These are phyloP conservation scores for Nothomitra cinnamomea DNA, from an alignment of 2,329 filamentous ascomycete genomes.

Conservation along the genomic window DNA sequence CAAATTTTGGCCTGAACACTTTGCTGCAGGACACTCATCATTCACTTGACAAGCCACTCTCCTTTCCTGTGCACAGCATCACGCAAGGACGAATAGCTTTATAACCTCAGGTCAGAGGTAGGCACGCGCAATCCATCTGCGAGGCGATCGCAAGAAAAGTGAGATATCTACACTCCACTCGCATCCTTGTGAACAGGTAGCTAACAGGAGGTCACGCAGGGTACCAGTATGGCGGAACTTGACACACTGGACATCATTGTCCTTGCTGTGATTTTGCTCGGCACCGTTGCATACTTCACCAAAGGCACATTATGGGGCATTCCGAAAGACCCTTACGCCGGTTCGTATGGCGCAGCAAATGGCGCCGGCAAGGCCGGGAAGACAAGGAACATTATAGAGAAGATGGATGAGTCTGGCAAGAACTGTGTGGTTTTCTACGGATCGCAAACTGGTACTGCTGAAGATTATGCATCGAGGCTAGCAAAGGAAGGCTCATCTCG, in stretches of 20 bases:
- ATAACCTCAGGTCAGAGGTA: too few relatives aligned
- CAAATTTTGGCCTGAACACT: too few relatives aligned
- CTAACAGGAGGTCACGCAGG: not conserved
- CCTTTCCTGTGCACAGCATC: too few relatives aligned
- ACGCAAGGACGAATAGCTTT: too few relatives aligned
- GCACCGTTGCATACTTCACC: slow-evolving; percentile 89
- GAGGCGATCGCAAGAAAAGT: not conserved
- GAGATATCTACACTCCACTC: not conserved
- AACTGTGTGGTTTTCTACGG: slow-evolving; percentile 98
- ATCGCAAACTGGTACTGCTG: slow-evolving; percentile 93
- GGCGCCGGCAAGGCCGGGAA: slow-evolving; percentile 55
- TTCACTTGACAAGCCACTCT: too few relatives aligned
- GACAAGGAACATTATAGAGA: slow-evolving; percentile 84
- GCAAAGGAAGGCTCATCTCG: slow-evolving; percentile 95
- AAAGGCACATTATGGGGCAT: slow-evolving; percentile 91
- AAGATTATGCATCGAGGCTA: slow-evolving; percentile 91
- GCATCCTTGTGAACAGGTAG: not conserved
- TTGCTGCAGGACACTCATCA: too few relatives aligned
- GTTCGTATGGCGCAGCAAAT: slow-evolving; percentile 51
- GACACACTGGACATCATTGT: slow-evolving; percentile 92
- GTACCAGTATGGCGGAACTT: slow-evolving; percentile 64
- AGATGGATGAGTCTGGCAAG: slow-evolving; percentile 88
- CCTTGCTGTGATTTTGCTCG: slow-evolving; percentile 67
- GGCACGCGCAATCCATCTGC: too few relatives aligned
- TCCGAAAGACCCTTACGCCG: slow-evolving; percentile 74